phyloP scores from a whole-genome alignment of 1,284 basidiomycete genomes.

The Puccinia hordei region DNA sequence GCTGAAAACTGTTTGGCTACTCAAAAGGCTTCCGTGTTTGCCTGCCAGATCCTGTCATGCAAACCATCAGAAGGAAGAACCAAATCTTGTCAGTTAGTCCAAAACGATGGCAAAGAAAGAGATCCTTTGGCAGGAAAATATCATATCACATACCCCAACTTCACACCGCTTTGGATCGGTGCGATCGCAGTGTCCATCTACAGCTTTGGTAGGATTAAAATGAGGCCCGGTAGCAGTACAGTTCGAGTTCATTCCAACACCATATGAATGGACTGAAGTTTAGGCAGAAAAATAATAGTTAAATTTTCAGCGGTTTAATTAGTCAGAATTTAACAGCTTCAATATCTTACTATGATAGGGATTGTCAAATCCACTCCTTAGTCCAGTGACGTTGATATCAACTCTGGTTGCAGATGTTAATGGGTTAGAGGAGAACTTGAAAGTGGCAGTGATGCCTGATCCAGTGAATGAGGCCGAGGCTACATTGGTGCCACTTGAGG shows the following conservation, averaged over 20 bases:
- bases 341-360: background rate
- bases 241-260: background rate
- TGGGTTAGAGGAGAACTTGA: background rate
- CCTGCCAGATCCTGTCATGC: conserved; percentile 22
- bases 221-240: background rate
- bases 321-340: background rate
- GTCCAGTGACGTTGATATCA: background rate
- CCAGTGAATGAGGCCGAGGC: background rate
- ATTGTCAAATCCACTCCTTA: background rate
- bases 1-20: background rate
- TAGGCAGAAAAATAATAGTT: background rate
- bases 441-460: background rate
- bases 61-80: background rate
- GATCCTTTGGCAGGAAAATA: background rate
- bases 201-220: background rate
- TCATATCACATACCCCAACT: background rate
- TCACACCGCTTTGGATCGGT: background rate
- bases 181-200: background rate
- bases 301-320: background rate
- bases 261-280: background rate
- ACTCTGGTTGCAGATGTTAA: background rate
- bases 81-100: background rate
- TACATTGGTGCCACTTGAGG: background rate
- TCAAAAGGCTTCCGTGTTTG: conserved; percentile 6
- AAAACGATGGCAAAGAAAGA: background rate